Base-by-base conservation (phyloP, 306 rosid species). In the Vigna angularis region DNA sequence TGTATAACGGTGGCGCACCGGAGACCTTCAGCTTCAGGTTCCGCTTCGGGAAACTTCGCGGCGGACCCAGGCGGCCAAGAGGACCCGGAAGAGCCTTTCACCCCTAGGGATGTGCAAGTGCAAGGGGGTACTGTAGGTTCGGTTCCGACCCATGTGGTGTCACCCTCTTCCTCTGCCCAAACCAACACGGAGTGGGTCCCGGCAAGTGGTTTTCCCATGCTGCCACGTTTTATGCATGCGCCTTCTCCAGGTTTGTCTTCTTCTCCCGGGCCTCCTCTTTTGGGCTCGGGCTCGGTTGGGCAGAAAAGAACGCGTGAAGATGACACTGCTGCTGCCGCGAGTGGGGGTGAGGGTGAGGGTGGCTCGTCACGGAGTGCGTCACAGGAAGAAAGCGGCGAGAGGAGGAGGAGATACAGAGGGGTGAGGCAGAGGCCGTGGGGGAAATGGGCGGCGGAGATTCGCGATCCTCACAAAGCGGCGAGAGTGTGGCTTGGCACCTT, bases 381-480 rank as follows among this genome's bases (percentile, higher is more conserved):
- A 0, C 3, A 22, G 0, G 98, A 84, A 80, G 97, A 87, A 51
- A 79, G 80, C 1, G 90, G 89, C 0, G 98, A 94, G 76, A 85
- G 82, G 47, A 85, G 88, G 49, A 85, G 97, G 51, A 85, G 90
- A 80, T 95, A 91, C 84, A 87, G 98, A 79, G 98, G 98, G 74
- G 98, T 95, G 53, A 85, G 98, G 66, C 97, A 92, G 86, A 83
- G 98, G 20, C 98, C 98, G 0, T 95, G 98, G 98, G 98, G 98
- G 0, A 95, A 95, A 79, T 95, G 98, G 98, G 98, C 98, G 14
- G 98, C 98, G 2, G 98, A 95, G 74, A 95, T 95, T 66, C 93
- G 98, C 0, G 98, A 95, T 52, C 98, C 98, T 0, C 97, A 92
- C 76, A 95, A 91, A 84, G 98, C 98, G 5, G 97, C 98, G 0